Evolutionary conservation across 495 filamentous ascomycete genomes (phyloP), one percentile per base, ranked within the genome.

Genomic region (Penicillium taxi): DNA sequence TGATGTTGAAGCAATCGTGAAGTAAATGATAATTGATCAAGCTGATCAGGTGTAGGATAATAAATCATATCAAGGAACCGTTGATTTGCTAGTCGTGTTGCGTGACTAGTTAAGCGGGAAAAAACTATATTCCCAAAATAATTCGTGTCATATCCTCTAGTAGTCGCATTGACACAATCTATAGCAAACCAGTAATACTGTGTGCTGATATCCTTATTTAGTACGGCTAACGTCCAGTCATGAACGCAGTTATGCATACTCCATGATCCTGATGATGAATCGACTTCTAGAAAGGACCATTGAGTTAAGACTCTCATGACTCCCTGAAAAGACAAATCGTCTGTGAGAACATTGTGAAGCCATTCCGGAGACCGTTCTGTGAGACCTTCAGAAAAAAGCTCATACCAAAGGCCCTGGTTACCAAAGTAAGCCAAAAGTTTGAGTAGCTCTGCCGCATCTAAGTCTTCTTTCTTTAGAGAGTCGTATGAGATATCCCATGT

Each of bases 231-330:
- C 3, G 22, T 27, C 22, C 24, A 36, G 2, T 6, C 22, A 36
- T 36, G 34, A 13, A 27, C 34, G 4, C 34, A 36, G 14, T 3
- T 16, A 12, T 36, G 34, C 14, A 36, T 15, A 14, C 34, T 27
- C 4, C 19, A 36, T 19, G 7, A 8, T 15, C 14, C 9, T 9
- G 23, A 36, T 16, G 11, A 13, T 26, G 21, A 20, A 1, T 18
- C 26, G 13, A 26, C 21, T 13, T n/a, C 12, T 24, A 19, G 18
- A 21, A 8, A 36, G 34, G 13, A 21, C 34, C 4, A 26, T 21
- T 4, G 12, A 26, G 16, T 15, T 26, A 15, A 27, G 13, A 27
- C 14, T 36, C 23, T 19, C 3, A 36, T 14, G 3, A 0, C 11
- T 6, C 13, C 19, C 2, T 26, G 12, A 11, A 36, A 27, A 8